Percentiles rank a stretch among this genome's conserved stretches.
These are phyloP conservation scores for Panicum miliaceum DNA, from an alignment of 176 grass and related monocot genomes.

Conservation along the genomic window DNA sequence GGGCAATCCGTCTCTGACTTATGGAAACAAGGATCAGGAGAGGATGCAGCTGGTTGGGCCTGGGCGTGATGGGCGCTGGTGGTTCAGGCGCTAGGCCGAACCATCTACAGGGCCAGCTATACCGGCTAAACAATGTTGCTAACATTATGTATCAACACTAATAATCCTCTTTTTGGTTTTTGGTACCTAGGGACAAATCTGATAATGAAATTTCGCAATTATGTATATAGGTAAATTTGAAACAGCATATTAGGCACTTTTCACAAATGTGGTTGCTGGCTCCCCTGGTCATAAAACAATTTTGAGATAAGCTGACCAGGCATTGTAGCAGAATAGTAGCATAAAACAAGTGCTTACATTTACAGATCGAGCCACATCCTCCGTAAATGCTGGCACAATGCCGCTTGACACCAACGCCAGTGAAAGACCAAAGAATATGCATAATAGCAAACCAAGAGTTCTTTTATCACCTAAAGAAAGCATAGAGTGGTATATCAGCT, in stretches of 20 bases:
- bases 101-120: too few relatives aligned
- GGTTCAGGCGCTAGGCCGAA: too few relatives aligned
- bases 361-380: conserved; percentile 85
- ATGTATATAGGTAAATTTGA: neutral
- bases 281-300: neutral
- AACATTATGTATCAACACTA: too few relatives aligned
- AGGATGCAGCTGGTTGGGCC: too few relatives aligned
- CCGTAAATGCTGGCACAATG: conserved; percentile 77
- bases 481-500: conserved; percentile 42
- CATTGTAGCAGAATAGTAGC: conserved; percentile 7
- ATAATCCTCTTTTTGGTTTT: neutral
- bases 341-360: conserved; percentile 69
- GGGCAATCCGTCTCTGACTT: too few relatives aligned
- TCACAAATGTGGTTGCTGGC: neutral
- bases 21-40: too few relatives aligned
- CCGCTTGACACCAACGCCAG: conserved; percentile 72
- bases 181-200: neutral
- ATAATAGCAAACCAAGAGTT: conserved; percentile 63
- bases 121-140: too few relatives aligned
- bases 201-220: neutral
- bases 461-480: conserved; percentile 77
- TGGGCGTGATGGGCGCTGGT: too few relatives aligned
- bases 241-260: neutral
- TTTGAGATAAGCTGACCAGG: neutral
- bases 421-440: conserved; percentile 63